Base-by-base conservation (phyloP, 2,329 filamentous ascomycete genomes). In the Botrytis paeoniae region DNA sequence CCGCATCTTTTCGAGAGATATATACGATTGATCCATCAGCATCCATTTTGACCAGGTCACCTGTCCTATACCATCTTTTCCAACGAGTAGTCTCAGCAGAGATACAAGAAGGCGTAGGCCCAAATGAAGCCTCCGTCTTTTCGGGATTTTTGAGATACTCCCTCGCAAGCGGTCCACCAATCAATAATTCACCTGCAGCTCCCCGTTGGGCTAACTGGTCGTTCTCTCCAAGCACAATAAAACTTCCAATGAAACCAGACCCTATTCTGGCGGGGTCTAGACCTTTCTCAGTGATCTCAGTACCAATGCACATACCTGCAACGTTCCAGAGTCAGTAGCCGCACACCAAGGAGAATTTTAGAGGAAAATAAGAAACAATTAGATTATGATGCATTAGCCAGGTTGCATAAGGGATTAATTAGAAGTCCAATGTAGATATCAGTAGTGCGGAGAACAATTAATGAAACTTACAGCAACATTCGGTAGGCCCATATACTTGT, bases 401-500 rank as follows among this genome's bases (percentile, higher is more conserved):
- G 25, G 8, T 18, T 41, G 2, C 22, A n/a, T 8, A 4, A 48
- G 35, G 7, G 12, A 54, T 29, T 4, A n/a, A 65, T 51, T 65
- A 8, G 25, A 35, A 45, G 10, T 6, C 48, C 9, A 14, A n/a
- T 1, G 22, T 65, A 51, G 20, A 22, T 8, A n/a, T 65, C 9
- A 6, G 20, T 9, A 48, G 20, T 9, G 4, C 8, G 32, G 25
- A 20, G 20, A 16, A 14, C 1, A 22, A 51, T 1, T 37, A 8
- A 51, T 37, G 18, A 1, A 51, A n/a, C 64, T 66, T 66, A 66
- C 64, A 66, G 43, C 70, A 66, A 14, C 61, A 66, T 54, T 72
- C 71, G 3, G 61, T 72, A 12, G 94, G 94, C 0, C 94, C 94
- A 79, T 97, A 97, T 0, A 79, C 81, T 78, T 85, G 84, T 68